Percentiles rank a stretch among this genome's conserved stretches.
phyloP scores from a whole-genome alignment of 2,329 filamentous ascomycete genomes.

The Trichophyton equinum region DNA sequence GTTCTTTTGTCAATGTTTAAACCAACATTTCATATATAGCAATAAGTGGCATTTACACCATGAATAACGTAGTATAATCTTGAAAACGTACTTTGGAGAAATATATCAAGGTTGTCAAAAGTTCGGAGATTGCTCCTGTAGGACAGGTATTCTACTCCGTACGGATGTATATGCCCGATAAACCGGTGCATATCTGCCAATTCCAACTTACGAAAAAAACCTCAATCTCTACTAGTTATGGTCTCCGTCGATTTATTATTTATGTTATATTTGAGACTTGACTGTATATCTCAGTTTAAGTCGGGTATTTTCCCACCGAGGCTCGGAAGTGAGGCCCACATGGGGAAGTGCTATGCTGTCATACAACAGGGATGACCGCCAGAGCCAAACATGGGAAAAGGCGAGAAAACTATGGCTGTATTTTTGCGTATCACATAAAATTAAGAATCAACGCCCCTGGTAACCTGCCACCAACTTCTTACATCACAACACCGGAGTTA shows the following conservation, averaged over 20 bases:
- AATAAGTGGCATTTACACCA: background rate
- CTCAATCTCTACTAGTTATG: background rate
- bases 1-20: background rate
- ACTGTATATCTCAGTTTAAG: background rate
- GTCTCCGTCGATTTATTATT: background rate
- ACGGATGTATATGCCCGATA: too few relatives aligned
- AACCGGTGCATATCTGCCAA: too few relatives aligned
- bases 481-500: constrained; percentile 99
- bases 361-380: constrained; percentile 2
- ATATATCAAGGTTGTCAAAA: too few relatives aligned
- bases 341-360: background rate
- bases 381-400: background rate
- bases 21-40: background rate
- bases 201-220: background rate
- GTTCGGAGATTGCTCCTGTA: too few relatives aligned
- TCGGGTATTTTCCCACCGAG: background rate
- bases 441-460: constrained; percentile 10
- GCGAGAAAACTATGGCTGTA: constrained; percentile 8
- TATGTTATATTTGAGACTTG: background rate
- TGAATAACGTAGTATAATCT: background rate
- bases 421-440: constrained; percentile 15
- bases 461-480: constrained; percentile 35
- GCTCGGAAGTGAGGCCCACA: background rate
- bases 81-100: too few relatives aligned
- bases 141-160: too few relatives aligned